Evolutionary conservation across 2,329 filamentous ascomycete species (phyloP), one percentile per base, ranked within the genome.

Genomic region (Colletotrichum higginsianum): DNA sequence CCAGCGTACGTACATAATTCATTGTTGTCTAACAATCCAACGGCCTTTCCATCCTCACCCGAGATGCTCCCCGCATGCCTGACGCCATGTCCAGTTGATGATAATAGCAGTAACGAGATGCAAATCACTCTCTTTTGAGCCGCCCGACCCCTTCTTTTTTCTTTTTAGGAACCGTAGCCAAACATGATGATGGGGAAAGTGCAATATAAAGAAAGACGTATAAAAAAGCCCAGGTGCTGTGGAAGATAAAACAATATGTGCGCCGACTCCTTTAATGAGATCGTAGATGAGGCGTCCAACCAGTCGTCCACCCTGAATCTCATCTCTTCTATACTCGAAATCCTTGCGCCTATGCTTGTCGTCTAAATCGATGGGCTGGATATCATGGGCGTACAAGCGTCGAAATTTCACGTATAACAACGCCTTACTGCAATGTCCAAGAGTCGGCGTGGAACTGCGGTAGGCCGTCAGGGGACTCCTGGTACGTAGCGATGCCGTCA

Each of bases 401-500:
- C 50, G 50, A 53, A 67, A 50, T 26, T 42, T 38, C 35, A 4
- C 49, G 35, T 50, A 46, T 49, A 21, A 71, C 61, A 71, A 62
- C 23, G 44, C 57, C 46, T 66, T 61, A 73, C 61, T 63, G 63
- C 53, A 68, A 38, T 49, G 63, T 70, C 72, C 72, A 74, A 50
- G 66, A 50, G 16, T 74, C 72, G 21, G 66, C 53, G 23, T 61
- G 60, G 12, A 73, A 61, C 40, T 62, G 57, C 15, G 73, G 56
- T 61, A 73, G 26, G 21, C 72, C 66, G 26, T 82, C 81, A 4
- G 80, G 74, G 1, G 77, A 76, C 49, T 82, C 79, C n/a, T 77
- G 78, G 72, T 80, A 75, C 49, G 76, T 75, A 5, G 75, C 72
- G 16, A 79, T 65, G 57, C 76, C 76, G 42, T 75, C 72, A 65